These are phyloP conservation scores for Mycena olivaceomarginata DNA, from an alignment of 768 basidiomycete species.

Conservation along the genomic window DNA sequence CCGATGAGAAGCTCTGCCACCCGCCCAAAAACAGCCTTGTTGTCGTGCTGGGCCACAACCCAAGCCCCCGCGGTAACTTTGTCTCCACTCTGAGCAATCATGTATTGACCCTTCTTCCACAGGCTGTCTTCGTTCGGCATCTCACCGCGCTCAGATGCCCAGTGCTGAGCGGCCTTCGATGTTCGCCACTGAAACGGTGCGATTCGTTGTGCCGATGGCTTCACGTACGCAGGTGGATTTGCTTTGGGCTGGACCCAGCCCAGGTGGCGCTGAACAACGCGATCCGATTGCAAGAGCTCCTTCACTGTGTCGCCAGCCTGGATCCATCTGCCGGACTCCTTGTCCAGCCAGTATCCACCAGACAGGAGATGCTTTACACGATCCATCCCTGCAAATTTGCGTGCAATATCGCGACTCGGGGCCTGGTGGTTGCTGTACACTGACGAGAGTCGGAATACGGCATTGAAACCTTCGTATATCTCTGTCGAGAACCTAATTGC, in stretches of 20 bases:
- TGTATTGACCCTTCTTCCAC: neutral
- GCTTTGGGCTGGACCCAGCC: too few relatives aligned
- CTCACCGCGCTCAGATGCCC: neutral
- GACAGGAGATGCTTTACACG: too few relatives aligned
- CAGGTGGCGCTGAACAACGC: conserved; percentile 40
- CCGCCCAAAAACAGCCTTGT: neutral
- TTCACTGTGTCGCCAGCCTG: conserved; percentile 22
- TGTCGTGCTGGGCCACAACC: too few relatives aligned
- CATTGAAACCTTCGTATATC: conserved; percentile 59
- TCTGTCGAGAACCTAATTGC: conserved; percentile 58
- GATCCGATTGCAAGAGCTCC: neutral
- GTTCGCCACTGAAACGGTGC: too few relatives aligned
- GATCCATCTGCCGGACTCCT: conserved; percentile 15
- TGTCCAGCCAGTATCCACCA: conserved; percentile 52
- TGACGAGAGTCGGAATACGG: conserved; percentile 52
- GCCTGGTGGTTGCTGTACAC: conserved; percentile 59
- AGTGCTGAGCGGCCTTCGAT: neutral
- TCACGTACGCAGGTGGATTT: too few relatives aligned
- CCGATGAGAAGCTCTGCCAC: conserved; percentile 5
- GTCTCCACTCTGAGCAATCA: too few relatives aligned
- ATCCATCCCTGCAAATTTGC: conserved; percentile 49
- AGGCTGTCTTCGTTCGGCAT: too few relatives aligned
- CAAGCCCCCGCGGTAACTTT: too few relatives aligned
- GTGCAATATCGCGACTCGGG: conserved; percentile 59
- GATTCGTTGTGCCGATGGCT: too few relatives aligned